These are phyloP conservation scores for Ophiostoma populinum DNA, from an alignment of 2,329 filamentous ascomycete species.

Conservation along the genomic window DNA sequence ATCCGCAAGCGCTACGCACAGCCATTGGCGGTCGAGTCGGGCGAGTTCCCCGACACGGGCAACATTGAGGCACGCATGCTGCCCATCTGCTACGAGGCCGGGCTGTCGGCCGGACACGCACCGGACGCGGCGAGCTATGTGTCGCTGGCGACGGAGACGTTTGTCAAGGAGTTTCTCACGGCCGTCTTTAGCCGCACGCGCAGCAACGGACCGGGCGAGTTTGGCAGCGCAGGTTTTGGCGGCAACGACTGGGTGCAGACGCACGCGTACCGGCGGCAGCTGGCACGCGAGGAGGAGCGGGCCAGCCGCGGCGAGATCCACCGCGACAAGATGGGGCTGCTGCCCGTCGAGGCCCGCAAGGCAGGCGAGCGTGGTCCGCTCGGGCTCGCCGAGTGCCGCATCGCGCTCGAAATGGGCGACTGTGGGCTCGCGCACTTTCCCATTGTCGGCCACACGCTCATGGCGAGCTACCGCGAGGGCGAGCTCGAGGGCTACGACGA, in stretches of 20 bases:
- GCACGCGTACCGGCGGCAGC: slow-evolving; percentile 55
- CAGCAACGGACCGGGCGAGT: slow-evolving; percentile 46
- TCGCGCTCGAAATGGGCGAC: slow-evolving; percentile 61
- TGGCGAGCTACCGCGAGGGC: slow-evolving; percentile 56
- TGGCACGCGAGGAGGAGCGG: slow-evolving; percentile 59
- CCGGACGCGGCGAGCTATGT: slow-evolving; percentile 45
- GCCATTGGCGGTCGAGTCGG: slow-evolving; percentile 48
- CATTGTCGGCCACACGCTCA: slow-evolving; percentile 51
- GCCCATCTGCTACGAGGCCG: slow-evolving; percentile 50
- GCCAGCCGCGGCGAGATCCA: slow-evolving; percentile 56
- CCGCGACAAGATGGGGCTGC: slow-evolving; percentile 56
- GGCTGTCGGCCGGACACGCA: slow-evolving; percentile 40
- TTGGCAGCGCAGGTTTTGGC: slow-evolving; percentile 43
- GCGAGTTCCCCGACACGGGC: slow-evolving; percentile 50
- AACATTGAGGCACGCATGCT: slow-evolving; percentile 48
- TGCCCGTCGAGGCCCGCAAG: slow-evolving; percentile 68
- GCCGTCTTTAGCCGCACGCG: slow-evolving; percentile 46
- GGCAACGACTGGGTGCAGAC: slow-evolving; percentile 62
- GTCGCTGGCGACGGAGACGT: slow-evolving; percentile 47
- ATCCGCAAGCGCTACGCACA: slow-evolving; percentile 48
- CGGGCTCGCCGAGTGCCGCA: slow-evolving; percentile 59
- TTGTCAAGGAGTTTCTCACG: slow-evolving; percentile 48
- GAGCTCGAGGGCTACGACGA: slow-evolving; percentile 53
- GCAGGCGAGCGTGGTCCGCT: slow-evolving; percentile 55
- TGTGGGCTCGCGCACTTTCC: slow-evolving; percentile 64